A percentile compares a stretch with the other conserved stretches of the same genome.
Evolutionary conservation across 768 basidiomycete genomes (phyloP).

Genomic region (Lactarius sp.): DNA sequence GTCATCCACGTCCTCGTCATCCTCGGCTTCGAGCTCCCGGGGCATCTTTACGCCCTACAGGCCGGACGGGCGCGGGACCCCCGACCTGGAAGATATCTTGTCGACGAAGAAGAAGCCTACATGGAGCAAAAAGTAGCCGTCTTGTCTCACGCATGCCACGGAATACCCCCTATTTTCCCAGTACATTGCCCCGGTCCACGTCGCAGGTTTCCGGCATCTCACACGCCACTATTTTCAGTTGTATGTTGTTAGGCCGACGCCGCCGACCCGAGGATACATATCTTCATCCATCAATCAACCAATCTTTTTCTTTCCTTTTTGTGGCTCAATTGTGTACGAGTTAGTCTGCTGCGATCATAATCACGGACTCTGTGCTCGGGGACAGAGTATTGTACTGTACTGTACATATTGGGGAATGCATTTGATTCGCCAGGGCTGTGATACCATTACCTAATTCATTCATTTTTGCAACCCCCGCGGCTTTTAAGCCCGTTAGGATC

Average conservation of each 20-base stretch:
- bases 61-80: slow-evolving; percentile 47
- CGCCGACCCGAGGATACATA: not conserved
- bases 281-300: not conserved
- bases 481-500: not conserved
- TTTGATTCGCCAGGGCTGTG: slow-evolving; percentile 1
- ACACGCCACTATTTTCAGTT: slow-evolving; percentile 1
- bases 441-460: slow-evolving; percentile 9
- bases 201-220: not conserved
- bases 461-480: not conserved
- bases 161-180: not conserved
- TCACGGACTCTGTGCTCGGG: not conserved
- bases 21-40: slow-evolving; percentile 7
- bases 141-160: not conserved
- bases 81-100: slow-evolving; percentile 46
- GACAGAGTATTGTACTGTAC: not conserved
- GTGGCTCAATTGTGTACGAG: not conserved
- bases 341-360: not conserved
- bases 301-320: not conserved
- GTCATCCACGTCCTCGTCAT: slow-evolving; percentile 11
- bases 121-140: slow-evolving; percentile 22
- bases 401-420: not conserved
- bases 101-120: slow-evolving; percentile 37
- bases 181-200: slow-evolving; percentile 1
- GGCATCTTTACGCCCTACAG: slow-evolving; percentile 49
- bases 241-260: not conserved